These are phyloP conservation scores for Penicillium nordicum DNA, from an alignment of 2,329 filamentous ascomycete genomes.

Conservation along the genomic window DNA sequence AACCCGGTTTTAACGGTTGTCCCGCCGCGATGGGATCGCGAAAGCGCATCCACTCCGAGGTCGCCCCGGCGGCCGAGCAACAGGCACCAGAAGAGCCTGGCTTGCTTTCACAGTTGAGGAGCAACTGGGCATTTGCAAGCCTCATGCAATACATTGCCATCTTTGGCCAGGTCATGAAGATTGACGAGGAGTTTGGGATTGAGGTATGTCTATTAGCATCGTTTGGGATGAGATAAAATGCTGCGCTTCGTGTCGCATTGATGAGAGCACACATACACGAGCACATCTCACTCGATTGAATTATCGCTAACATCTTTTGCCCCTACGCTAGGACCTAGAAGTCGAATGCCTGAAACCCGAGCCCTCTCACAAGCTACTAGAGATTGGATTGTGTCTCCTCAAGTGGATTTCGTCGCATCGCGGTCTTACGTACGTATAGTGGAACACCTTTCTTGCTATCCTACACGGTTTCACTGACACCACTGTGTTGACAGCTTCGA, in stretches of 20 bases:
- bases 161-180: conserved; percentile 85
- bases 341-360: conserved; percentile 76
- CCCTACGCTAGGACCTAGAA: conserved; percentile 69
- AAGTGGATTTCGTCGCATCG: conserved; percentile 94
- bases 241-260: conserved; percentile 15
- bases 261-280: background rate
- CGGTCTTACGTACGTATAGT: conserved; percentile 71
- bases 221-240: background rate
- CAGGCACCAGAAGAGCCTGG: conserved; percentile 37
- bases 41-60: conserved; percentile 56
- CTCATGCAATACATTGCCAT: conserved; percentile 90
- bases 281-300: background rate
- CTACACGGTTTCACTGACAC: conserved; percentile 3
- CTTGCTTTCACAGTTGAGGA: conserved; percentile 67
- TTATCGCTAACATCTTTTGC: background rate
- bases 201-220: conserved; percentile 60
- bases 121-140: conserved; percentile 94
- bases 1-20: conserved; percentile 30
- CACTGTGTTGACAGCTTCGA: conserved; percentile 58
- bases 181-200: conserved; percentile 82
- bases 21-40: conserved; percentile 50
- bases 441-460: background rate
- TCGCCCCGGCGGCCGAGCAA: conserved; percentile 49
- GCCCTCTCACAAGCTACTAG: conserved; percentile 67
- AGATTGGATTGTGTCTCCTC: conserved; percentile 80